Evolutionary conservation across 2,329 filamentous ascomycete genomes (phyloP), one percentile per base, ranked within the genome.

Genomic region (Penicillium sp.): DNA sequence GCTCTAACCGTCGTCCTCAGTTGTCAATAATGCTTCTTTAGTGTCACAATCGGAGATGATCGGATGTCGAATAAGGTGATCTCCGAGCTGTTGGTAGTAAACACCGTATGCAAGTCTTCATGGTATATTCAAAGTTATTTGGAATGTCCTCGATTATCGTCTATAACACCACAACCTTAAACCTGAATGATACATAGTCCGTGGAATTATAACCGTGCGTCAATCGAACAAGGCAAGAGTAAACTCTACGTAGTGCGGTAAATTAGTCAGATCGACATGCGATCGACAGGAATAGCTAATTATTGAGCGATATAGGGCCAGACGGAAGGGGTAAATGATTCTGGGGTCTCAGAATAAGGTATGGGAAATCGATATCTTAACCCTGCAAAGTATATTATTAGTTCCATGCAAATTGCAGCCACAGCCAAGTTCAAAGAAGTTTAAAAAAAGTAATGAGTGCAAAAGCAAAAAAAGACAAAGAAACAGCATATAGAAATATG

Each of bases 261-360:
- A 17, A 2, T 35, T 28, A n/a, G 31, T 43, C 19, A n/a, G 47
- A 45, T 45, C 41, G 7, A 42, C 11, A 45, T 28, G 28, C 19
- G 53, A 55, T 55, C 40, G 47, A 45, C 47, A 28, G 28, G 19
- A 40, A 42, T 51, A 51, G 12, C 11, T 41, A 22, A 33, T 41
- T 36, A 42, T 54, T 28, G 19, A 17, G 14, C 22, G 28, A 44
- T 43, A 35, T 16, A 45, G n/a, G 33, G 7, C 16, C 4, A 35
- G 40, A 55, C 33, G 9, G 37, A 55, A 51, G 38, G 40, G 47
- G 52, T 25, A 36, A 38, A 35, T 26, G 31, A n/a, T n/a, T 30
- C 26, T 38, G n/a, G 31, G n/a, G 47, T 51, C 31, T 45, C 41
- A 41, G n/a, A 55, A 35, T 30, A 41, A 45, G 30, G 30, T 36